Base-by-base conservation (phyloP, 202 grass and related monocot species). In the Sporobolus alterniflorus region DNA sequence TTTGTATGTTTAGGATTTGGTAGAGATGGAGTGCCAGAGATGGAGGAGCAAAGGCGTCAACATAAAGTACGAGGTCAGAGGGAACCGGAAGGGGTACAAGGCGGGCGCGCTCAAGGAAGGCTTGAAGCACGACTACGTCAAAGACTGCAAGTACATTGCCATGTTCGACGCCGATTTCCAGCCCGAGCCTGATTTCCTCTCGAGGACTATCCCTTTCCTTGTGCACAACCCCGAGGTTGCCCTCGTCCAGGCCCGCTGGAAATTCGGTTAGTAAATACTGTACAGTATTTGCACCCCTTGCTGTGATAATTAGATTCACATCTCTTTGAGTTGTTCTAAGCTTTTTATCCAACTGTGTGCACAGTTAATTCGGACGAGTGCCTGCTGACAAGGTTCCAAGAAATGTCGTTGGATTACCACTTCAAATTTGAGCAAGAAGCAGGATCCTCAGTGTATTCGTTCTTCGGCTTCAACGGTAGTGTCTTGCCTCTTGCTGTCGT, bases 101-200 rank as follows among this genome's bases (percentile, higher is more conserved):
- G 94, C 94, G 2, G 94, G 94, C 0, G 94, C 94, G 1, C 89
- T 97, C 22, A 94, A 89, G 82, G 89, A 97, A 71, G 94, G 91
- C 3, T 6, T 97, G 73, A 85, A 85, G 76, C 91, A 90, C 6
- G 79, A 86, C 28, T 97, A 86, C 1, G 91, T 94, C 24, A 73
- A 82, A 26, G 76, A 89, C 5, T 97, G 89, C 41, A 82, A 97
- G 32, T 97, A 86, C 72, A 86, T 94, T 4, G 87, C 94, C 74
- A 94, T 97, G 77, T 97, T 97, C 14, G 94, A 97, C 18, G 94
- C 94, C 0, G 94, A 97, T 34, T 97, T 97, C 65, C 94, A 97
- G 64, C 94, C 94, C 0, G 91, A 92, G 51, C 87, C 91, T 0
- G 76, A 97, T 65, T 97, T 97, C 5, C 89, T 97, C 34, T 12